phyloP scores from a whole-genome alignment of 805 yeast genomes.

The Metschnikowia continentalis region DNA sequence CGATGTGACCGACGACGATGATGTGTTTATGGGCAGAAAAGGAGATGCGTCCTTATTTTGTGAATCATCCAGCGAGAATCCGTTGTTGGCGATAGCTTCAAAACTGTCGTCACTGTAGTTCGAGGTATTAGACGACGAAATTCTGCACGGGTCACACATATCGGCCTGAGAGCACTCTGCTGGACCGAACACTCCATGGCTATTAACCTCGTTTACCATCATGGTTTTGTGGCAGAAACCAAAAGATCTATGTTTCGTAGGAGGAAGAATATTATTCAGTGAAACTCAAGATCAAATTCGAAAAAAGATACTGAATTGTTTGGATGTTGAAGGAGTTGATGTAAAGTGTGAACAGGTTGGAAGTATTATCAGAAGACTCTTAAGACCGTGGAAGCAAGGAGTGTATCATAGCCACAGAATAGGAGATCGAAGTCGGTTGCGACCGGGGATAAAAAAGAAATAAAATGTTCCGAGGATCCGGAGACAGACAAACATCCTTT shows the following conservation, averaged over 20 bases:
- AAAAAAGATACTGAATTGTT: neutral
- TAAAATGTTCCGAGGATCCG: conserved; percentile 1
- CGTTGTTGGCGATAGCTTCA: neutral
- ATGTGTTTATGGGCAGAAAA: neutral
- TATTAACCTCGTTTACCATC: neutral
- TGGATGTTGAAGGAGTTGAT: neutral
- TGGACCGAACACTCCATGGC: neutral
- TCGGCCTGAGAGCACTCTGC: neutral
- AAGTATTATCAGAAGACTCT: neutral
- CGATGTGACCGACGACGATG: conserved; percentile 1
- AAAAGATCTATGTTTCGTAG: neutral
- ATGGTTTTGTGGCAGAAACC: neutral
- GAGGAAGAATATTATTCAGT: neutral
- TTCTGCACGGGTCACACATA: neutral
- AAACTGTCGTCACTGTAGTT: neutral
- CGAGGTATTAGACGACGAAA: neutral
- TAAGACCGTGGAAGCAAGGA: conserved; percentile 3
- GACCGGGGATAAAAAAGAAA: conserved; percentile 3
- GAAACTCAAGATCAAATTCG: neutral
- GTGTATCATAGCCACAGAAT: conserved; percentile 2
- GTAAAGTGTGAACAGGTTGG: neutral
- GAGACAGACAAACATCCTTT: neutral
- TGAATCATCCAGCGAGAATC: neutral
- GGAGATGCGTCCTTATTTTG: neutral
- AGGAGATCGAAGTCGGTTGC: conserved; percentile 5